Evolutionary conservation across 2,329 filamentous ascomycete species (phyloP).

Genomic region (Scortechinia acanthostroma): DNA sequence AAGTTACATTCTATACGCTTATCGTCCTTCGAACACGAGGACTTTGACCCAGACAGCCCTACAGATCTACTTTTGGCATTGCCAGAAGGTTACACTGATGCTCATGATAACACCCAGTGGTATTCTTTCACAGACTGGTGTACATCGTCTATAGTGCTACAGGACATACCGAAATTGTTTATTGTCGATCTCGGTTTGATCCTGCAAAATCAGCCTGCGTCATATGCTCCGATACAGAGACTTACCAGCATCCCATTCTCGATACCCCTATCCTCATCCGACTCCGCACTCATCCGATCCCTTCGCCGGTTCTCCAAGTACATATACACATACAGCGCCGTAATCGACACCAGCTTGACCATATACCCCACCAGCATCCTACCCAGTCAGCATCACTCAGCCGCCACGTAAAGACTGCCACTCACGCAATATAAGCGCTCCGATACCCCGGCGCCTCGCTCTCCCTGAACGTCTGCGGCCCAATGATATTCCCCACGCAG

Average conservation of each 20-base stretch:
- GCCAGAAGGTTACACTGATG: no score
- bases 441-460: conserved; percentile 38
- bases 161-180: conserved; percentile 42
- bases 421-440: conserved; percentile 35
- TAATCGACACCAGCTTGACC: conserved; percentile 38
- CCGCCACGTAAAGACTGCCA: conserved; percentile 1
- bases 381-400: neutral
- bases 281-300: conserved; percentile 33
- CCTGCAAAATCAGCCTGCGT: conserved; percentile 14
- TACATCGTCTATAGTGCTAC: no score
- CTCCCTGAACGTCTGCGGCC: conserved; percentile 40
- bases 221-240: neutral
- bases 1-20: no score
- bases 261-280: conserved; percentile 38
- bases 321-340: conserved; percentile 46
- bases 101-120: no score
- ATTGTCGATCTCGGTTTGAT: conserved; percentile 46
- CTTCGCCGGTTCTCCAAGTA: conserved; percentile 41
- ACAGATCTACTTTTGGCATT: no score
- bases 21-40: no score
- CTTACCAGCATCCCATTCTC: conserved; percentile 36
- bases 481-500: conserved; percentile 44
- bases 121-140: no score
- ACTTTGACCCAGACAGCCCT: no score
- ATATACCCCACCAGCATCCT: conserved; percentile 48